Evolutionary conservation across 345 rosid genomes (phyloP).

Genomic region (Nasturtium officinale): DNA sequence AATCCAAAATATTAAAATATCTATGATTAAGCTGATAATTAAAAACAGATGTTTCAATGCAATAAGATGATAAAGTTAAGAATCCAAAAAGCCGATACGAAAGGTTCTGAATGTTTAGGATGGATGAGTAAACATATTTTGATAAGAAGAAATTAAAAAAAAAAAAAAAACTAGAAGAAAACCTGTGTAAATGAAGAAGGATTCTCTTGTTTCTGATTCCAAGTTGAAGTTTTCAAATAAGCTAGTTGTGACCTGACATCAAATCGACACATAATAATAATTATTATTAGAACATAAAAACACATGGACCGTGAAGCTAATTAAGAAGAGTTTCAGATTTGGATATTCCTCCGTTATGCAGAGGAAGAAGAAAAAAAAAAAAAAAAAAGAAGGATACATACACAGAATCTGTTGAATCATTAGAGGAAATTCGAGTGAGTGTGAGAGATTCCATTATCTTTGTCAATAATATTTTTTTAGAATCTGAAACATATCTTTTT

Average conservation of each 20-base stretch:
- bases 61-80: not conserved
- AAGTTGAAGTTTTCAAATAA: not conserved
- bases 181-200: conserved; percentile 25
- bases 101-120: not conserved
- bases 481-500: conserved; percentile 1
- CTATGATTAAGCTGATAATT: not conserved
- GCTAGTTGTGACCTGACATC: conserved; percentile 2
- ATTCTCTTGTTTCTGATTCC: conserved; percentile 21
- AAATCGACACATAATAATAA: not conserved
- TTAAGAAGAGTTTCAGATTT: conserved; percentile 9
- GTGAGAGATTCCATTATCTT: not conserved
- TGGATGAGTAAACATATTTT: not conserved
- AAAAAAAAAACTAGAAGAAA: not conserved
- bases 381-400: not conserved
- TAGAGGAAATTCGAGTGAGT: not conserved
- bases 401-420: not conserved
- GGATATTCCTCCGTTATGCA: conserved; percentile 1
- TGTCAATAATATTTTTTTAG: not conserved
- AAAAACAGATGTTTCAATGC: not conserved
- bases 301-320: not conserved
- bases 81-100: not conserved
- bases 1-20: not conserved
- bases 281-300: not conserved
- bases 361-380: conserved; percentile 5
- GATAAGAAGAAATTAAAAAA: not conserved